phyloP scores from a whole-genome alignment of 208 protist genomes.

The Leishmania aethiopica region DNA sequence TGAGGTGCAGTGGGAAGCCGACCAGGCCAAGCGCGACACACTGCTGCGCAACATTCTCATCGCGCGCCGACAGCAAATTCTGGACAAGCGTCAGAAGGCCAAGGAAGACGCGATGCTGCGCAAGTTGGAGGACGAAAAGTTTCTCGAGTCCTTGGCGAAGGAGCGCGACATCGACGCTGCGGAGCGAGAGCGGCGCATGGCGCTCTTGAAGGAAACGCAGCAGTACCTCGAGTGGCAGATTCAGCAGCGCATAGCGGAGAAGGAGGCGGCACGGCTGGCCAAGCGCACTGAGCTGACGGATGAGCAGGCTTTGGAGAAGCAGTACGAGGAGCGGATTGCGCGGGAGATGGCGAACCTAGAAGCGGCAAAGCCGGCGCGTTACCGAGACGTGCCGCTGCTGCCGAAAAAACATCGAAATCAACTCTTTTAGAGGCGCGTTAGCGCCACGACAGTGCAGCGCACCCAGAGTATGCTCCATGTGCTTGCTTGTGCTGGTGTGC shows the following conservation, averaged over 20 bases:
- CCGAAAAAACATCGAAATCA: slow-evolving; percentile 40
- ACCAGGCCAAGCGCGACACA: slow-evolving; percentile 59
- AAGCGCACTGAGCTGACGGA: slow-evolving; percentile 55
- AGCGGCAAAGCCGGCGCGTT: slow-evolving; percentile 73
- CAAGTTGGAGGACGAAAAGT: slow-evolving; percentile 53
- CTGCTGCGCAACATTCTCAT: slow-evolving; percentile 77
- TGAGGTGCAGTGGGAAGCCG: slow-evolving; percentile 70
- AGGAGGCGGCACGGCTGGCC: slow-evolving; percentile 43
- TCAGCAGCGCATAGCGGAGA: slow-evolving; percentile 41
- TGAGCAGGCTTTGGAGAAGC: slow-evolving; percentile 52
- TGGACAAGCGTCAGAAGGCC: slow-evolving; percentile 63
- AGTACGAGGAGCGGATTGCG: slow-evolving; percentile 68
- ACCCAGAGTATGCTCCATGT: background rate
- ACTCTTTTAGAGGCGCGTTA: slow-evolving; percentile 30
- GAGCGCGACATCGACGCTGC: slow-evolving; percentile 44
- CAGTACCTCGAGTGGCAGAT: slow-evolving; percentile 76
- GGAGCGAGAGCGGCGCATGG: slow-evolving; percentile 49
- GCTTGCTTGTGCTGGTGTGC: background rate
- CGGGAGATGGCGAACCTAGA: slow-evolving; percentile 79
- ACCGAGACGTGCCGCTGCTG: slow-evolving; percentile 73
- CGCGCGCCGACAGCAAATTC: slow-evolving; percentile 77
- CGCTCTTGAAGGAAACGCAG: slow-evolving; percentile 66
- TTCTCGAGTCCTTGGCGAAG: slow-evolving; percentile 40
- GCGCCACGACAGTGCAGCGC: background rate
- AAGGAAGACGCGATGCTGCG: slow-evolving; percentile 37